Percentiles rank a stretch among this genome's conserved stretches.
Conservation (phyloP, 2,329 filamentous ascomycete species). For the Trichophyton verrucosum region DNA sequence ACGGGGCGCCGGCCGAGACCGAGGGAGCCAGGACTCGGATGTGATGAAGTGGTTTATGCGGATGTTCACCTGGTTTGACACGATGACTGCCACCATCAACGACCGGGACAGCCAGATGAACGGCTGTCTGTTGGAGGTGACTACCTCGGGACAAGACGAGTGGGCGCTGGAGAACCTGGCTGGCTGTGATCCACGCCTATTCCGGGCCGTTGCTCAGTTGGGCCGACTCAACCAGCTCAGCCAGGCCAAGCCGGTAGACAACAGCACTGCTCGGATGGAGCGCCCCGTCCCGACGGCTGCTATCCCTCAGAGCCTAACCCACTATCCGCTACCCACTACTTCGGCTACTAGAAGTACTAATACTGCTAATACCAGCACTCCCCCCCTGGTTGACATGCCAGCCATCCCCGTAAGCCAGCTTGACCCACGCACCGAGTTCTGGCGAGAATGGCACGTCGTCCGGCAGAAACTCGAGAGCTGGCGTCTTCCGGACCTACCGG, state of each 20-base stretch:
- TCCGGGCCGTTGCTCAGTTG: slow-evolving; percentile 72
- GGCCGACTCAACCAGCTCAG: slow-evolving; percentile 75
- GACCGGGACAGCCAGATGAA: slow-evolving; percentile 75
- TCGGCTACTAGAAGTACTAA: slow-evolving; percentile 23
- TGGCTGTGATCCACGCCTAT: slow-evolving; percentile 74
- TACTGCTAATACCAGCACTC: slow-evolving; percentile 24
- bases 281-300: slow-evolving; percentile 18
- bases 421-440: slow-evolving; percentile 54
- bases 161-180: slow-evolving; percentile 73
- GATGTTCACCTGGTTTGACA: slow-evolving; percentile 89
- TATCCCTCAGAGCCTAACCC: slow-evolving; percentile 25
- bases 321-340: slow-evolving; percentile 12
- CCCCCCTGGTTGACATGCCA: neutral
- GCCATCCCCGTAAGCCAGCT: slow-evolving; percentile 18
- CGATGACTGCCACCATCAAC: slow-evolving; percentile 82
- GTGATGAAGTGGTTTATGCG: slow-evolving; percentile 70
- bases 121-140: slow-evolving; percentile 50
- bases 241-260: slow-evolving; percentile 43
- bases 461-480: slow-evolving; percentile 65
- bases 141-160: slow-evolving; percentile 52
- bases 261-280: slow-evolving; percentile 17
- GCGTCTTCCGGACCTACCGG: slow-evolving; percentile 44
- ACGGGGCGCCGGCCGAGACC: slow-evolving; percentile 49
- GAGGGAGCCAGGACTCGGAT: slow-evolving; percentile 45
- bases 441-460: slow-evolving; percentile 62